Percentiles rank a stretch among this genome's conserved stretches.
These are phyloP conservation scores for Globisporangium heterothallicum DNA, from an alignment of 352 stramenopile species.

Conservation along the genomic window DNA sequence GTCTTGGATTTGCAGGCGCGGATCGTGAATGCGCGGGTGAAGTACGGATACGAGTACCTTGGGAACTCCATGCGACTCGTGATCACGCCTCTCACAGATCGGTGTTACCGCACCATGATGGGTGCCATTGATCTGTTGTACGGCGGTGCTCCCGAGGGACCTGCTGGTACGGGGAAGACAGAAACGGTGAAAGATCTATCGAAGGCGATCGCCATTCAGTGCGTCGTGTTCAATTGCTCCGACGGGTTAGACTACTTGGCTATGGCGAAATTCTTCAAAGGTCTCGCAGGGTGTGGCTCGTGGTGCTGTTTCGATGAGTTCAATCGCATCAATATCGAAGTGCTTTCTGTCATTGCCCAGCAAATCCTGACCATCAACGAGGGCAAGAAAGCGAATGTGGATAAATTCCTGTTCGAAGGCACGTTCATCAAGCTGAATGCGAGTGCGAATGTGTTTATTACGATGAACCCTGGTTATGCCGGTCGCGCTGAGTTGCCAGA, in stretches of 20 bases:
- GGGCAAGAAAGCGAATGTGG: slow-evolving; percentile 84
- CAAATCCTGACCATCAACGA: slow-evolving; percentile 93
- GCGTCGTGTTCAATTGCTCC: slow-evolving; percentile 94
- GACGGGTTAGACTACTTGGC: slow-evolving; percentile 89
- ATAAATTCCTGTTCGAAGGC: slow-evolving; percentile 93
- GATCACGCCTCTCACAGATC: slow-evolving; percentile 93
- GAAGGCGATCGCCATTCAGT: slow-evolving; percentile 94
- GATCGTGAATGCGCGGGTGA: slow-evolving; percentile 86
- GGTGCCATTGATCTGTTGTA: slow-evolving; percentile 92
- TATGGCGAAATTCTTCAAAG: slow-evolving; percentile 96
- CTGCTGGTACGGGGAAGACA: slow-evolving; percentile 93
- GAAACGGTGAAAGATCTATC: slow-evolving; percentile 94
- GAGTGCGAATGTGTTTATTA: slow-evolving; percentile 93
- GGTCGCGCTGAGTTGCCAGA: slow-evolving; percentile 92
- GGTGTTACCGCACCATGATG: slow-evolving; percentile 94
- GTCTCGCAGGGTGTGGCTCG: slow-evolving; percentile 86
- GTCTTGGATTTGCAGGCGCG: slow-evolving; percentile 76
- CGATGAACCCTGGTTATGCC: slow-evolving; percentile 95
- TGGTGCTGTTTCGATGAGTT: slow-evolving; percentile 96
- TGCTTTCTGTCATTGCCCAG: slow-evolving; percentile 92
- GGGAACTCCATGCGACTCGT: slow-evolving; percentile 92
- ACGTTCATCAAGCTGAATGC: slow-evolving; percentile 90
- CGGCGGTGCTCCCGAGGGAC: slow-evolving; percentile 89
- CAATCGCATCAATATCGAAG: slow-evolving; percentile 95
- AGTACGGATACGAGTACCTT: slow-evolving; percentile 90